These are phyloP conservation scores for Allantophomopsis lycopodina DNA, from an alignment of 2,329 filamentous ascomycete species.

Conservation along the genomic window DNA sequence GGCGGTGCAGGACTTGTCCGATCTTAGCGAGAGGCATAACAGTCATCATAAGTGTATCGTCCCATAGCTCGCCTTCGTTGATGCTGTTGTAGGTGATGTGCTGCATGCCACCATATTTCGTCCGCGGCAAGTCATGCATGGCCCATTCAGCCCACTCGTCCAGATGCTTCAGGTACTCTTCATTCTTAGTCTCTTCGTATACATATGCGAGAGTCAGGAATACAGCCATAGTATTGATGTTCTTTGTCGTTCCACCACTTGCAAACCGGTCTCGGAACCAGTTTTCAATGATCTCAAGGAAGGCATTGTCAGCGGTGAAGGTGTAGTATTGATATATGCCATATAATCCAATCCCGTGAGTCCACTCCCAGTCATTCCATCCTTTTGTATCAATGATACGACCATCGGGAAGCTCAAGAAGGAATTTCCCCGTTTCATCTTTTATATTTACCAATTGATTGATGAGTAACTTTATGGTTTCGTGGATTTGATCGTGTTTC, in stretches of 20 bases:
- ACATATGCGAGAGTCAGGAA: constrained; percentile 64
- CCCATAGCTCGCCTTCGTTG: constrained; percentile 69
- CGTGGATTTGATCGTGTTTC: constrained; percentile 26
- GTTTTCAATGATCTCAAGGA: constrained; percentile 52
- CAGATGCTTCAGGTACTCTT: constrained; percentile 61
- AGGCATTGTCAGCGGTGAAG: constrained; percentile 46
- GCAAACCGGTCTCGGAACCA: constrained; percentile 52
- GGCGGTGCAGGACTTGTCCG: constrained; percentile 53
- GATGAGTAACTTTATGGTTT: constrained; percentile 52
- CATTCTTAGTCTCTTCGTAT: constrained; percentile 61
- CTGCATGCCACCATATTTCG: constrained; percentile 41
- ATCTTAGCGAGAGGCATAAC: constrained; percentile 72
- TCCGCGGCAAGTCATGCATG: constrained; percentile 61
- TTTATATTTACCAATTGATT: constrained; percentile 65
- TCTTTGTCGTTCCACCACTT: constrained; percentile 52
- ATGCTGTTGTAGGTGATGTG: constrained; percentile 35
- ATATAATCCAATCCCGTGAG: constrained; percentile 67
- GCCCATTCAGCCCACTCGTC: constrained; percentile 77
- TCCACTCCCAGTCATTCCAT: constrained; percentile 78
- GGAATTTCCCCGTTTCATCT: constrained; percentile 61
- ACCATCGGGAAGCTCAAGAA: constrained; percentile 57
- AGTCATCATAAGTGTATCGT: constrained; percentile 82
- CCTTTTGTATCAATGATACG: constrained; percentile 73
- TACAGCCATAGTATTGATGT: constrained; percentile 67
- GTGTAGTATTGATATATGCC: constrained; percentile 74